Base-by-base conservation (phyloP, 768 basidiomycete species). In the Tricholoma bakamatsutake region DNA sequence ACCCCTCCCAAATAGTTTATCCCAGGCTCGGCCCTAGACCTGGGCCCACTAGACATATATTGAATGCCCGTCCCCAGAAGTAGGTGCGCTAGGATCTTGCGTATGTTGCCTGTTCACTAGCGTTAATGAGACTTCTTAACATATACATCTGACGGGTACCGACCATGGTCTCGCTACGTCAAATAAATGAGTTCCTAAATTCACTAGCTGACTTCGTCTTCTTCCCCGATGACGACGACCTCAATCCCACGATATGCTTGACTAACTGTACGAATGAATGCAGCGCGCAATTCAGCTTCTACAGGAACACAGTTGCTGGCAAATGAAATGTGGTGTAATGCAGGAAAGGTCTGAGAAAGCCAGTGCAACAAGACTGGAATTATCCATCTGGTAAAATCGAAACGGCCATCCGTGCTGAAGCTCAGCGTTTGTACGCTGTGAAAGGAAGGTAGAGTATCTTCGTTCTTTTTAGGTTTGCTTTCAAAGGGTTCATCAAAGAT, bases 381-480 rank as follows among this genome's bases (percentile, higher is more conserved):
- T 11, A 61, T 61, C 66, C 66, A 64, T 40, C 51, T 57, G 15
- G 31, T 58, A 50, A 67, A 67, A 28, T 57, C 55, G 52, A 64
- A 65, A 39, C 43, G 40, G 2, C 60, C 62, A 37, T 67, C 66
- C 1, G 66, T 57, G 51, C 57, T 53, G 45, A 65, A 61, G 33
- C 43, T 34, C 27, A 67, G 18, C 2, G 33, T 50, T 31, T 56
- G 42, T 30, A 62, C 53, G 27, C 34, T 49, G 34, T 46, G 46
- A 40, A 57, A 52, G n/a, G 21, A 30, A 9, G 35, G 6, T 17
- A 34, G 6, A 9, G 4, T 6, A 13, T n/a, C 9, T 43, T 17
- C 35, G 9, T n/a, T 33, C 1, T 30, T 28, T 5, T 24, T 21
- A 4, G 37, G 43, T 11, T 10, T 28, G 1, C 10, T 17, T 2